These are phyloP conservation scores for Apophysomyces sp. DNA, from an alignment of 371 early-diverging fungal species.

Conservation along the genomic window DNA sequence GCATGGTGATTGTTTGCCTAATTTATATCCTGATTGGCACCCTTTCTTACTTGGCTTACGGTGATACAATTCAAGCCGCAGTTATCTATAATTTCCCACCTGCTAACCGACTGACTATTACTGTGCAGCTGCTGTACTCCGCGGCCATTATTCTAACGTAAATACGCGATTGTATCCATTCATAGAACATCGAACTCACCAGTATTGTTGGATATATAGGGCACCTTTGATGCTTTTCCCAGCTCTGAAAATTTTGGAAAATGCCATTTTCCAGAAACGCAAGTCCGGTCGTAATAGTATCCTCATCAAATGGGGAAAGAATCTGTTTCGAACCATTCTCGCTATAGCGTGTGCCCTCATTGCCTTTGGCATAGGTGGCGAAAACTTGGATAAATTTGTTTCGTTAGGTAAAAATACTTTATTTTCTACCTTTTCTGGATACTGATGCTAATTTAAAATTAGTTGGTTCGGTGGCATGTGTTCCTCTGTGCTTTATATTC, in stretches of 20 bases:
- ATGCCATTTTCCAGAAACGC: slow-evolving; percentile 40
- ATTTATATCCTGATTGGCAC: slow-evolving; percentile 68
- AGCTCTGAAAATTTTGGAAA: slow-evolving; percentile 69
- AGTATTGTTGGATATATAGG: not conserved
- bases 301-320: slow-evolving; percentile 68
- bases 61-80: slow-evolving; percentile 62
- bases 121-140: slow-evolving; percentile 69
- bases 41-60: slow-evolving; percentile 70
- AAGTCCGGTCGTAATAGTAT: slow-evolving; percentile 29
- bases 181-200: not conserved
- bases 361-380: slow-evolving; percentile 59
- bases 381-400: slow-evolving; percentile 72
- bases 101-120: slow-evolving; percentile 37
- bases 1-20: slow-evolving; percentile 54
- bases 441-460: no score
- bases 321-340: slow-evolving; percentile 51
- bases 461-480: slow-evolving; percentile 50
- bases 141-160: slow-evolving; percentile 73
- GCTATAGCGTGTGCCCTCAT: slow-evolving; percentile 53
- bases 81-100: slow-evolving; percentile 68
- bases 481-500: slow-evolving; percentile 70
- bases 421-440: slow-evolving; percentile 28
- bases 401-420: slow-evolving; percentile 29
- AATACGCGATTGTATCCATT: not conserved
- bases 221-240: slow-evolving; percentile 74